These are phyloP conservation scores for Scolecobasidium constrictum DNA, from an alignment of 2,329 filamentous ascomycete species.

Conservation along the genomic window DNA sequence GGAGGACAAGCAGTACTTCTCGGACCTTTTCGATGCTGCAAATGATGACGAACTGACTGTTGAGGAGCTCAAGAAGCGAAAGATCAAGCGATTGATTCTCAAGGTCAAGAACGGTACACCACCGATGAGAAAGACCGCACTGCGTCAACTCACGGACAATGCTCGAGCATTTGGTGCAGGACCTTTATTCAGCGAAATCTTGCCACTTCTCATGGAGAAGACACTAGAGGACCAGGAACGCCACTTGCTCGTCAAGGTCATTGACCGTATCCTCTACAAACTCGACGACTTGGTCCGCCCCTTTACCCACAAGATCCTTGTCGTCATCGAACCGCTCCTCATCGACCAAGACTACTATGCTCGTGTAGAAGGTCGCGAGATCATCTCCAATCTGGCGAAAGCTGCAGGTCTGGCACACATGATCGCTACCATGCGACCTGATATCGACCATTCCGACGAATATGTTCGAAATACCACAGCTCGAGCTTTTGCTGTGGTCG, in stretches of 20 bases:
- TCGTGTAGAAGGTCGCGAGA: constrained; percentile 93
- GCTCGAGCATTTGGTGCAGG: constrained; percentile 91
- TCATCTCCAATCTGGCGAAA: constrained; percentile 96
- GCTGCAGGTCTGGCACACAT: constrained; percentile 94
- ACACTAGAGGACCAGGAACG: constrained; percentile 95
- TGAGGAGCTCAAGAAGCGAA: constrained; percentile 92
- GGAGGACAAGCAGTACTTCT: constrained; percentile 98
- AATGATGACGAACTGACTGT: constrained; percentile 88
- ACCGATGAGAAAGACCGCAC: constrained; percentile 94
- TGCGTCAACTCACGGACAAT: constrained; percentile 95
- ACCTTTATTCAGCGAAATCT: constrained; percentile 90
- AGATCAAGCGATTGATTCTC: constrained; percentile 92
- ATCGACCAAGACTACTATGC: constrained; percentile 99
- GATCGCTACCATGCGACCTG: constrained; percentile 98
- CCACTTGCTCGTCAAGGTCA: constrained; percentile 96
- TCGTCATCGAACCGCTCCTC: constrained; percentile 96
- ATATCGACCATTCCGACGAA: constrained; percentile 97
- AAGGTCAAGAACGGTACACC: constrained; percentile 99
- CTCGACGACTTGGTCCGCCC: constrained; percentile 92
- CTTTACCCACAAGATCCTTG: constrained; percentile 95
- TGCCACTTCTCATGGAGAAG: constrained; percentile 96
- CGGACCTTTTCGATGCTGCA: constrained; percentile 87
- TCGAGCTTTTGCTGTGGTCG: constrained; percentile 91
- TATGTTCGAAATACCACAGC: constrained; percentile 98
- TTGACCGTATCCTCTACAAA: constrained; percentile 97